phyloP scores from a whole-genome alignment of 2,329 filamentous ascomycete species.

The Fusarium virguliforme region DNA sequence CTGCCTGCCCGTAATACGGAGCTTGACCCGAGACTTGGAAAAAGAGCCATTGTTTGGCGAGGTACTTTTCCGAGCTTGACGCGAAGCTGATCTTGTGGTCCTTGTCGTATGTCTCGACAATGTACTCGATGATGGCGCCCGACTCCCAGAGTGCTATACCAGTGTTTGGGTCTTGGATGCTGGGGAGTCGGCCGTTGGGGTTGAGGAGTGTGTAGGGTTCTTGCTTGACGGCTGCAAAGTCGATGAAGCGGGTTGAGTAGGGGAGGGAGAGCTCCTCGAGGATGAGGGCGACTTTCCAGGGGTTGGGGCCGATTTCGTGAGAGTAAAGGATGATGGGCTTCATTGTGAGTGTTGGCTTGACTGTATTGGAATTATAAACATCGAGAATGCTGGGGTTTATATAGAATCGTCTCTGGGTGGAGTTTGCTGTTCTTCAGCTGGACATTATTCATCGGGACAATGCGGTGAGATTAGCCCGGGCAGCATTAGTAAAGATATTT shows the following conservation, averaged over 20 bases:
- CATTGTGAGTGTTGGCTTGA: background rate
- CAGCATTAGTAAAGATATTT: constrained; percentile 4
- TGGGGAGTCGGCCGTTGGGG: background rate
- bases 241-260: background rate
- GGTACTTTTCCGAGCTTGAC: background rate
- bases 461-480: background rate
- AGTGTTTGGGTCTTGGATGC: background rate
- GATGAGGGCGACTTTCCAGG: constrained; percentile 8
- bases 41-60: background rate
- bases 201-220: background rate
- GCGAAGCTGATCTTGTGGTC: background rate
- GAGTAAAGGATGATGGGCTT: background rate
- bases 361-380: background rate
- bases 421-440: background rate
- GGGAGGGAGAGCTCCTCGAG: constrained; percentile 1
- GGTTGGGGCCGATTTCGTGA: constrained; percentile 12
- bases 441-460: constrained; percentile 8
- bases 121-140: constrained; percentile 1
- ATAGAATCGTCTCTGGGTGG: background rate
- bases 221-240: background rate
- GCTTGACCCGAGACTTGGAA: background rate
- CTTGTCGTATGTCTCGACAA: background rate
- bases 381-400: background rate
- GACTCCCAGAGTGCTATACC: constrained; percentile 2
- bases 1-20: background rate